These are phyloP conservation scores for Microdochium bolleyi DNA, from an alignment of 2,329 filamentous ascomycete genomes.

Conservation along the genomic window DNA sequence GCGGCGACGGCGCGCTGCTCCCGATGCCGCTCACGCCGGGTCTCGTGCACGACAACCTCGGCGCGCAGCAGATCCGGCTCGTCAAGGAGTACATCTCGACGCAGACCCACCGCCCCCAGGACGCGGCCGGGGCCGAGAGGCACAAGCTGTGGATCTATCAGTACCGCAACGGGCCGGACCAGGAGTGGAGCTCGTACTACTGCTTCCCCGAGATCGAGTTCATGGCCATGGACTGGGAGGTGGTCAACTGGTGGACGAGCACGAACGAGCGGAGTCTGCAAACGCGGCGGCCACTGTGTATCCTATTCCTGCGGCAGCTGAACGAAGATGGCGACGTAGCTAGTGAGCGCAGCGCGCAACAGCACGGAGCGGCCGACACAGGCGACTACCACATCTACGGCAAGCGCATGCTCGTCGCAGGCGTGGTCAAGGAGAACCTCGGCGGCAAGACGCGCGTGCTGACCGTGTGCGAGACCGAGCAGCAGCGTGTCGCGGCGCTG, in stretches of 20 bases:
- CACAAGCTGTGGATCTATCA: slow-evolving; percentile 56
- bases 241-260: slow-evolving; percentile 51
- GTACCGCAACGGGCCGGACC: slow-evolving; percentile 37
- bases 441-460: slow-evolving; percentile 40
- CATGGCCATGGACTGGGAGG: slow-evolving; percentile 48
- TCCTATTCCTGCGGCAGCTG: slow-evolving; percentile 42
- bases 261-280: slow-evolving; percentile 42
- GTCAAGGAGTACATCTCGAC: slow-evolving; percentile 38
- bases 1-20: slow-evolving; percentile 49
- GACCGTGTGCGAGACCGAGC: slow-evolving; percentile 37
- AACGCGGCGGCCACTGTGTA: slow-evolving; percentile 41
- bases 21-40: slow-evolving; percentile 45
- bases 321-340: slow-evolving; percentile 27
- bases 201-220: slow-evolving; percentile 61
- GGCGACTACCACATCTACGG: slow-evolving; percentile 31
- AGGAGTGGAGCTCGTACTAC: slow-evolving; percentile 53
- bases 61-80: slow-evolving; percentile 47
- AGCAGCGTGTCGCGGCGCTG: slow-evolving; percentile 42
- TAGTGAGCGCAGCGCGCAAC: background rate
- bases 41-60: slow-evolving; percentile 37
- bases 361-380: background rate
- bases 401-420: slow-evolving; percentile 42
- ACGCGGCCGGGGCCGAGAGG: background rate
- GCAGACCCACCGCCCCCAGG: slow-evolving; percentile 23
- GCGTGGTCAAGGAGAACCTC: slow-evolving; percentile 43